Evolutionary conservation across 306 rosid genomes (phyloP).

Genomic region (Ochetophila trinervis): DNA sequence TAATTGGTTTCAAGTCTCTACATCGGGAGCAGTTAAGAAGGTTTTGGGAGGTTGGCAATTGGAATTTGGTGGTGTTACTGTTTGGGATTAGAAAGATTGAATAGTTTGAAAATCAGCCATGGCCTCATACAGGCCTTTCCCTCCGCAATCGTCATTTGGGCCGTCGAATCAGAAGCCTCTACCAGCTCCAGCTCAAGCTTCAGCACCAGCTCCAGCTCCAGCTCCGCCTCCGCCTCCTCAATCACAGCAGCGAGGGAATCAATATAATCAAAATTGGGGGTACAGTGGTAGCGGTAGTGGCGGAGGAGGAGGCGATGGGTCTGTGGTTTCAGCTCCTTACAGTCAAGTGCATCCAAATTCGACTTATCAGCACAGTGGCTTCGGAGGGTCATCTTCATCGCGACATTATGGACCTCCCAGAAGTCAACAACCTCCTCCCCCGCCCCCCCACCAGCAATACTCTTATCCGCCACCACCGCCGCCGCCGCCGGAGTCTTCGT

Average conservation of each 20-base stretch:
- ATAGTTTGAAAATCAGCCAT: constrained; percentile 33
- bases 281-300: constrained; percentile 31
- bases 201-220: constrained; percentile 14
- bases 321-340: constrained; percentile 48
- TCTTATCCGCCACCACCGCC: constrained; percentile 56
- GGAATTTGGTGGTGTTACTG: background rate
- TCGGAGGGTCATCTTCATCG: constrained; percentile 28
- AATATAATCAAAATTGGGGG: constrained; percentile 68
- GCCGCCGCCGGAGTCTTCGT: constrained; percentile 66
- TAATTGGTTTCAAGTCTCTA: background rate
- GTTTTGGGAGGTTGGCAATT: constrained; percentile 13
- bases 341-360: constrained; percentile 51
- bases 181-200: constrained; percentile 24
- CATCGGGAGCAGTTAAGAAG: constrained; percentile 4
- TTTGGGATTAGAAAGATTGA: background rate
- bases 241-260: constrained; percentile 43
- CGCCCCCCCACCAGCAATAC: constrained; percentile 60
- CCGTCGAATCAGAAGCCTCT: constrained; percentile 62
- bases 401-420: constrained; percentile 50
- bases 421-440: constrained; percentile 56
- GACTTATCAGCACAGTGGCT: constrained; percentile 41
- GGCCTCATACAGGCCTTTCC: constrained; percentile 95
- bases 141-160: constrained; percentile 67
- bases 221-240: constrained; percentile 30
- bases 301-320: constrained; percentile 28